These are phyloP conservation scores for Pseudozyma sp. DNA, from an alignment of 1,284 basidiomycete genomes.

Conservation along the genomic window DNA sequence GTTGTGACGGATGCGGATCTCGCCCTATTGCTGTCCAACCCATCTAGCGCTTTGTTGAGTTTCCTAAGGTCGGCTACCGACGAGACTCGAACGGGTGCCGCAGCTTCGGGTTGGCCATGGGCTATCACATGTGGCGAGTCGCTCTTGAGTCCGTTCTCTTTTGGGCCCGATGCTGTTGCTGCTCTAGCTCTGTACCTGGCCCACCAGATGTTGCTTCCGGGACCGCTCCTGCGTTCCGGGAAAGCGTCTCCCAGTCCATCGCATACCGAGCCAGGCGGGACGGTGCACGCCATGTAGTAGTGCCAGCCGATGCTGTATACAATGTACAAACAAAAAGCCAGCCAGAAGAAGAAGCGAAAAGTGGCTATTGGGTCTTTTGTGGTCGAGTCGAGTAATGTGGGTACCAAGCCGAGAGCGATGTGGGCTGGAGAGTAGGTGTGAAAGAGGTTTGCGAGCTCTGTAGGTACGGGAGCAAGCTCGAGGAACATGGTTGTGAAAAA, in stretches of 20 bases:
- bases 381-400: constrained; percentile 35
- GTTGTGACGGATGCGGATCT: constrained; percentile 19
- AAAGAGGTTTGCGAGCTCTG: constrained; percentile 48
- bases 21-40: constrained; percentile 32
- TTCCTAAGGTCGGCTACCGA: constrained; percentile 39
- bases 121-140: constrained; percentile 4
- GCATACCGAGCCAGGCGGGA: constrained; percentile 69
- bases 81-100: constrained; percentile 39
- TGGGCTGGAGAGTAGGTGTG: constrained; percentile 55
- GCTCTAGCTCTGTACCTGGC: constrained; percentile 44
- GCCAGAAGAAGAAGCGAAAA: constrained; percentile 44
- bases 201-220: constrained; percentile 65
- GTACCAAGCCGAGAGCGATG: constrained; percentile 52
- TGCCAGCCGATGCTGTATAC: constrained; percentile 82
- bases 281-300: constrained; percentile 85
- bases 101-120: constrained; percentile 28
- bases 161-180: constrained; percentile 31
- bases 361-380: constrained; percentile 30
- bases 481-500: constrained; percentile 73
- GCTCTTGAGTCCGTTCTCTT: constrained; percentile 7
- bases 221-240: constrained; percentile 54
- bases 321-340: constrained; percentile 79
- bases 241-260: constrained; percentile 50
- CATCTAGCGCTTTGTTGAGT: constrained; percentile 38
- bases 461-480: constrained; percentile 44